Percentiles rank a stretch among this genome's conserved stretches.
phyloP scores from a whole-genome alignment of 2,329 filamentous ascomycete genomes.

The Scytalidium lignicola region DNA sequence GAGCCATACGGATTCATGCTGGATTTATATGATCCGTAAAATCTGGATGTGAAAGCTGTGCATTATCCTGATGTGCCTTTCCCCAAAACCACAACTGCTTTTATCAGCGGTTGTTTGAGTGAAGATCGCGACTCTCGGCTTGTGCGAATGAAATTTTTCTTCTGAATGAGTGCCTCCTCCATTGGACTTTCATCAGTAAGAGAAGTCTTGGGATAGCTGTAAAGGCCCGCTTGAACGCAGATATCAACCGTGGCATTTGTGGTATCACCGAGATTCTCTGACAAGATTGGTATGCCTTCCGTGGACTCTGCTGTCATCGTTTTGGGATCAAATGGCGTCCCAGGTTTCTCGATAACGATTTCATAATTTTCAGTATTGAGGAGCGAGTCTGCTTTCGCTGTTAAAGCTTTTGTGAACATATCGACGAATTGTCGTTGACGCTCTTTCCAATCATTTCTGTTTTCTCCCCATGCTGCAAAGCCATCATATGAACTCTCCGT shows the following conservation, averaged over 20 bases:
- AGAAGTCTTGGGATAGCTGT: conserved; percentile 1
- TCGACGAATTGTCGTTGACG: conserved; percentile 1
- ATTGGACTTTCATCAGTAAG: background rate
- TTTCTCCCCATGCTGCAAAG: conserved; percentile 7
- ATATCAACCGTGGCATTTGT: background rate
- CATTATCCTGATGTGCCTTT: no score
- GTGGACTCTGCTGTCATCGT: conserved; percentile 8
- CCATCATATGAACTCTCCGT: conserved; percentile 1
- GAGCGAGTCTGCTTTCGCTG: conserved; percentile 10
- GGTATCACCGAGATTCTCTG: background rate
- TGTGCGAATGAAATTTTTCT: conserved; percentile 4
- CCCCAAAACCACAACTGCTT: conserved; percentile 2
- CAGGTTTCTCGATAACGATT: conserved; percentile 7
- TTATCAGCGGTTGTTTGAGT: conserved; percentile 1
- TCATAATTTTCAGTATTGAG: conserved; percentile 13
- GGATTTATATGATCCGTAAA: no score
- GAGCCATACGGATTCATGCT: no score
- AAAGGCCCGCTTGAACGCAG: conserved; percentile 6
- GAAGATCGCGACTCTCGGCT: background rate
- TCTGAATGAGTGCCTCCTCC: conserved; percentile 2
- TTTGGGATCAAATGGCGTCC: conserved; percentile 6
- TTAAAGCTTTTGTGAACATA: conserved; percentile 7
- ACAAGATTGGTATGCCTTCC: conserved; percentile 1
- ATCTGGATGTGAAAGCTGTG: no score
- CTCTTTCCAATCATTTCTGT: conserved; percentile 3